Conservation (phyloP, 108 stramenopile genomes). For the Aurantiochytrium sp. region DNA sequence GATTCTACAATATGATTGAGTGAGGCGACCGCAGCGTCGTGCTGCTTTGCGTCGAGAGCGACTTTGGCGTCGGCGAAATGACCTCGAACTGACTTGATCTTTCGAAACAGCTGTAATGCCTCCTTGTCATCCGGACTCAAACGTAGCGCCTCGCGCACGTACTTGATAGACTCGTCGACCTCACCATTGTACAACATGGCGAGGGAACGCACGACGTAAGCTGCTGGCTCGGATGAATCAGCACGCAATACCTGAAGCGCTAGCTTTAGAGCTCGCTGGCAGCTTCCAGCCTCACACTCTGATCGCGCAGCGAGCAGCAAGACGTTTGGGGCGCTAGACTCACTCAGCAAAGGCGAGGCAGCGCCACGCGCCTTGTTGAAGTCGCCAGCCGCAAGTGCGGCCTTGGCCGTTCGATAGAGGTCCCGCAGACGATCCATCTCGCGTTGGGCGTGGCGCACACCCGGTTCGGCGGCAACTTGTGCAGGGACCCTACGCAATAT, state of each 20-base stretch:
- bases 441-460: background rate
- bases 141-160: background rate
- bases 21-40: background rate
- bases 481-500: background rate
- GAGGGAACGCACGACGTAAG: background rate
- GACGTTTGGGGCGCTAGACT: background rate
- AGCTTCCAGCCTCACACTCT: background rate
- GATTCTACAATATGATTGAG: background rate
- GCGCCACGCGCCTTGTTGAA: background rate
- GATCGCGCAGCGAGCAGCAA: background rate
- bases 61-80: background rate
- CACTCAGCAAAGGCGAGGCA: background rate
- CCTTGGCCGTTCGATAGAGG: background rate
- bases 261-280: background rate
- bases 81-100: background rate
- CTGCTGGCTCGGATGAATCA: background rate
- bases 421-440: background rate
- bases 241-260: slow-evolving; percentile 17
- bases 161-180: background rate
- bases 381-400: background rate
- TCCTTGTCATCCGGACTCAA: background rate
- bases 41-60: background rate
- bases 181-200: background rate
- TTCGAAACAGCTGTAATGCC: background rate
- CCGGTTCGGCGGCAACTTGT: background rate